phyloP scores from a whole-genome alignment of 345 rosid species.

The Brassica nigra region DNA sequence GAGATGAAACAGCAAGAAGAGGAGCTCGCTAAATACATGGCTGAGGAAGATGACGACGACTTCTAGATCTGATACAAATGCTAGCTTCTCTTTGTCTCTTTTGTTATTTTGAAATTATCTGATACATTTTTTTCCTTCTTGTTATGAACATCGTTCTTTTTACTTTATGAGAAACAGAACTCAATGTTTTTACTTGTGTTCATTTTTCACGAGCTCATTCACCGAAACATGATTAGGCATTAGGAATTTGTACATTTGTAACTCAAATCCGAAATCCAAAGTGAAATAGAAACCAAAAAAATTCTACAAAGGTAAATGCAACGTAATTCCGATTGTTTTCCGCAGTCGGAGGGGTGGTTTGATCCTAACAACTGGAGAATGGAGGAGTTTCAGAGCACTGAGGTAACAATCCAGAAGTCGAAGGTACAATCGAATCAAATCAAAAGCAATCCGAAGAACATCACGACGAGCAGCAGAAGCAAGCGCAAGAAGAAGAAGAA shows the following conservation, averaged over 20 bases:
- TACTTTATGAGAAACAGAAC: background rate
- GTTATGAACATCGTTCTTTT: slow-evolving; percentile 5
- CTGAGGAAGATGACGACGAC: slow-evolving; percentile 90
- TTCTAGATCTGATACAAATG: slow-evolving; percentile 42
- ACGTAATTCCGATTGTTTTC: background rate
- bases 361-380: slow-evolving; percentile 8
- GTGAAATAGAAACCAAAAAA: too few species aligned
- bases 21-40: slow-evolving; percentile 85
- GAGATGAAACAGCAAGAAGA: slow-evolving; percentile 85
- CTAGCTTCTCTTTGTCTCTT: background rate
- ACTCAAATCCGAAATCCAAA: too few species aligned
- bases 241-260: background rate
- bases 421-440: background rate
- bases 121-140: background rate
- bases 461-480: slow-evolving; percentile 1
- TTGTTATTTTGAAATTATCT: background rate
- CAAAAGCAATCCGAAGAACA: slow-evolving; percentile 1
- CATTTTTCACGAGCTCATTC: background rate
- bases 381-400: slow-evolving; percentile 29
- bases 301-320: too few species aligned
- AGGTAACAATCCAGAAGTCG: slow-evolving; percentile 26
- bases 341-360: slow-evolving; percentile 19
- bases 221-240: background rate
- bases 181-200: background rate
- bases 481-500: background rate